Evolutionary conservation across 2,329 filamentous ascomycete species (phyloP).

Genomic region (Neoarthrinium moseri): DNA sequence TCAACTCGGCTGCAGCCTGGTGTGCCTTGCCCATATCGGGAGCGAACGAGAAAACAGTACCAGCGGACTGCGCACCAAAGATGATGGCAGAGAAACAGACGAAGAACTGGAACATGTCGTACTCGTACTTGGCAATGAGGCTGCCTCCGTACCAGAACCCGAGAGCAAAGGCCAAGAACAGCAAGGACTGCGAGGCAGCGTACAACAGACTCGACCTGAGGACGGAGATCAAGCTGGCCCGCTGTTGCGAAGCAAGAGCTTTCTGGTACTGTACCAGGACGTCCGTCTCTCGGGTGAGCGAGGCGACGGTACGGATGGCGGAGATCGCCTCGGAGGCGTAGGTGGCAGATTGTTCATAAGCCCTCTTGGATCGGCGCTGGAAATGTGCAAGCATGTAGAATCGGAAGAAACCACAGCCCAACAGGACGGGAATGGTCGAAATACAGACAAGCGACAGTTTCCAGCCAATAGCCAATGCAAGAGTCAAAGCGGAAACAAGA

Average conservation of each 20-base stretch:
- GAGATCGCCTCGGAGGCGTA: conserved; percentile 93
- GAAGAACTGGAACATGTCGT: conserved; percentile 85
- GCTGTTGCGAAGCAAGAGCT: conserved; percentile 66
- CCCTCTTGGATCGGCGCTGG: conserved; percentile 73
- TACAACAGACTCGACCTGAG: conserved; percentile 77
- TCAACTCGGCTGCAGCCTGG: conserved; percentile 76
- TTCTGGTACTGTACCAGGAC: conserved; percentile 71
- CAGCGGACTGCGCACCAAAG: conserved; percentile 89
- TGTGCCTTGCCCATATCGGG: conserved; percentile 94
- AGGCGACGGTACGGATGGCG: conserved; percentile 89
- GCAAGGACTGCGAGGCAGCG: conserved; percentile 78
- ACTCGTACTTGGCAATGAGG: conserved; percentile 69
- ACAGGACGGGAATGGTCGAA: conserved; percentile 72
- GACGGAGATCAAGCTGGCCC: conserved; percentile 68
- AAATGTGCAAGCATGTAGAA: conserved; percentile 83
- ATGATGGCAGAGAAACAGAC: conserved; percentile 85
- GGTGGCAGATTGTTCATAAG: conserved; percentile 77
- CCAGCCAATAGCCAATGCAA: conserved; percentile 79
- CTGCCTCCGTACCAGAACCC: conserved; percentile 92
- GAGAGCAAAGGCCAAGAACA: conserved; percentile 81
- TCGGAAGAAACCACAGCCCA: conserved; percentile 81
- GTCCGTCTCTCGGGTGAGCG: conserved; percentile 82
- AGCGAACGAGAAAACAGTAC: conserved; percentile 84
- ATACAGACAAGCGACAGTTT: conserved; percentile 84
- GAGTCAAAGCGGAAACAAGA: conserved; percentile 67